A percentile compares a stretch with the other conserved stretches of the same genome.
These are phyloP conservation scores for Lasiodiplodia citricola DNA, from an alignment of 2,329 filamentous ascomycete genomes.

Conservation along the genomic window DNA sequence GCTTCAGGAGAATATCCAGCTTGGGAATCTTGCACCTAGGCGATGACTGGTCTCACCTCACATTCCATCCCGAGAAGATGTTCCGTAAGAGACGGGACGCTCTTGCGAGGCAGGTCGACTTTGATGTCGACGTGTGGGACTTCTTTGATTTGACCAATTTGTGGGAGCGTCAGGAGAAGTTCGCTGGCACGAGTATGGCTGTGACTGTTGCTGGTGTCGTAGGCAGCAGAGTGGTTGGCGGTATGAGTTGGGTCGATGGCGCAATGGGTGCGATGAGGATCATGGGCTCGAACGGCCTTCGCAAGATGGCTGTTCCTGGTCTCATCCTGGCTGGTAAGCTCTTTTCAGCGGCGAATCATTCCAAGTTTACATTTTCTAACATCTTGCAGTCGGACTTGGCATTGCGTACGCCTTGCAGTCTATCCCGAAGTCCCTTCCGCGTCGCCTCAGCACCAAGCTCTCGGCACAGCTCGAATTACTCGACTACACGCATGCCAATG, in stretches of 20 bases:
- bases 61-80: constrained; percentile 92
- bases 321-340: constrained; percentile 77
- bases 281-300: constrained; percentile 79
- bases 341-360: not conserved
- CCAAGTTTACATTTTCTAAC: not conserved
- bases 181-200: constrained; percentile 92
- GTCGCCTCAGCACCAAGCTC: constrained; percentile 83
- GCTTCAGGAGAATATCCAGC: constrained; percentile 86
- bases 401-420: constrained; percentile 82
- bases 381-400: constrained; percentile 68
- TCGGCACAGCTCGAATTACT: constrained; percentile 77
- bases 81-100: constrained; percentile 83
- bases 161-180: constrained; percentile 90
- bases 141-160: constrained; percentile 88
- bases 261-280: constrained; percentile 80
- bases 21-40: constrained; percentile 88
- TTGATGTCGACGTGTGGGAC: constrained; percentile 87
- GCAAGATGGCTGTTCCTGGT: constrained; percentile 80
- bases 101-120: constrained; percentile 81
- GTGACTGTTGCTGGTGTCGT: constrained; percentile 88
- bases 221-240: constrained; percentile 79
- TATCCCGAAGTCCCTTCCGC: constrained; percentile 87
- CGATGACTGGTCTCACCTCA: constrained; percentile 76
- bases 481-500: constrained; percentile 92
- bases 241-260: constrained; percentile 88